Evolutionary conservation across 257 asterid genomes (phyloP).

Genomic region (Ajuga chamaepitys): DNA sequence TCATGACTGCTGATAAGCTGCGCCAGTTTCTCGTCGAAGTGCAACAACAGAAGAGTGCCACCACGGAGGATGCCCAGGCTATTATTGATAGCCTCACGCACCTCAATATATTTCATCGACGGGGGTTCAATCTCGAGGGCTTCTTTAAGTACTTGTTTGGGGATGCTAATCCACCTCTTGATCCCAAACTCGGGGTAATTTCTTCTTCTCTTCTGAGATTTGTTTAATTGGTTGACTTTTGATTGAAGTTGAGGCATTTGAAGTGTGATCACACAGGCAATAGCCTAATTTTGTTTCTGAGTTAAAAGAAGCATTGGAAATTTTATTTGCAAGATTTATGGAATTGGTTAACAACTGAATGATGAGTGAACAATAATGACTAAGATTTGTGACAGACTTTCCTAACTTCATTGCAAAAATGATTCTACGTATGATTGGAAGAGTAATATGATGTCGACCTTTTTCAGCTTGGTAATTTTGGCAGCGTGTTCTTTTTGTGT

Average conservation of each 20-base stretch:
- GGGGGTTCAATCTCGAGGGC: slow-evolving; percentile 35
- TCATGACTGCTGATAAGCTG: slow-evolving; percentile 34
- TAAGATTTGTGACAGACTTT: background rate
- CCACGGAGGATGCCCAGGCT: slow-evolving; percentile 40
- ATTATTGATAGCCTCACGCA: slow-evolving; percentile 30
- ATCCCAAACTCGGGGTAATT: slow-evolving; percentile 37
- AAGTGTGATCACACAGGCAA: background rate
- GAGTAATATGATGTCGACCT: background rate
- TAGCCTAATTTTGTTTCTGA: background rate
- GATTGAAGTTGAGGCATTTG: background rate
- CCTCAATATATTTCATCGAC: slow-evolving; percentile 32
- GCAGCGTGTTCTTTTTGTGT: background rate
- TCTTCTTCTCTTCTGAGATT: background rate
- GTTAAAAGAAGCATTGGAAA: background rate
- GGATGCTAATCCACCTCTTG: slow-evolving; percentile 36
- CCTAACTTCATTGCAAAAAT: background rate
- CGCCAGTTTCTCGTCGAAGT: slow-evolving; percentile 36
- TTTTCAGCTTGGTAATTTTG: background rate
- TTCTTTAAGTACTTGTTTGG: slow-evolving; percentile 47
- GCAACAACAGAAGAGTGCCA: slow-evolving; percentile 39
- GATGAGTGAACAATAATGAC: background rate
- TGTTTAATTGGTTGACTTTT: background rate
- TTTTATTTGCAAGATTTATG: background rate
- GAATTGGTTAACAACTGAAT: background rate
- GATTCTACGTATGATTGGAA: background rate